A percentile compares a stretch with the other conserved stretches of the same genome.
These are phyloP conservation scores for Vigna angularis DNA, from an alignment of 306 rosid genomes.

Conservation along the genomic window DNA sequence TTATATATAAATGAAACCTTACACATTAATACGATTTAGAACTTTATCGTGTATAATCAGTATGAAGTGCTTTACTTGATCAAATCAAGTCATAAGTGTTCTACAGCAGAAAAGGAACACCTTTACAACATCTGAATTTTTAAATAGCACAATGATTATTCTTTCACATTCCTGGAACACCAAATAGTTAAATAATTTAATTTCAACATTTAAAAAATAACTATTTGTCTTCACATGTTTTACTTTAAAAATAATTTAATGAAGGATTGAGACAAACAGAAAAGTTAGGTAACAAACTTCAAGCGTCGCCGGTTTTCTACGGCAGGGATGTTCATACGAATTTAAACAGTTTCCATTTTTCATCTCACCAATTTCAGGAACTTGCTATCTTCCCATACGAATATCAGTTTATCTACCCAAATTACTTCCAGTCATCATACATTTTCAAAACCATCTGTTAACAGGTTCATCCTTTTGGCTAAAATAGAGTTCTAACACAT, in stretches of 20 bases:
- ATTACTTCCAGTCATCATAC: conserved; percentile 1
- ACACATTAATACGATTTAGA: neutral
- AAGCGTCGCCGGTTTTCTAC: neutral
- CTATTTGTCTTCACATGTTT: neutral
- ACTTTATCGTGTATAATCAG: neutral
- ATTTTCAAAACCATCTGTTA: neutral
- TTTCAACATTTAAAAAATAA: neutral
- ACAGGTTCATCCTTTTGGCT: neutral
- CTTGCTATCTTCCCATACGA: neutral
- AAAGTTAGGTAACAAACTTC: neutral
- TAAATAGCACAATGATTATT: neutral
- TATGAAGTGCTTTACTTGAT: neutral
- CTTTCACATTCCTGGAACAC: neutral
- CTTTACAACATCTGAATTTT: neutral
- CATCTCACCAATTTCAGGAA: neutral
- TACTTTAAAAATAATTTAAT: neutral
- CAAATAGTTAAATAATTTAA: neutral
- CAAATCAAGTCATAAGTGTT: neutral
- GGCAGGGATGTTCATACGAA: neutral
- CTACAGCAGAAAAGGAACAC: neutral
- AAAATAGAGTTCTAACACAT: neutral
- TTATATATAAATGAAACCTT: neutral
- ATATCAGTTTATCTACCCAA: neutral
- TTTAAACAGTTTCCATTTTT: neutral
- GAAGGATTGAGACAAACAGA: neutral